phyloP scores from a whole-genome alignment of 345 rosid species.

The Brassica incana region DNA sequence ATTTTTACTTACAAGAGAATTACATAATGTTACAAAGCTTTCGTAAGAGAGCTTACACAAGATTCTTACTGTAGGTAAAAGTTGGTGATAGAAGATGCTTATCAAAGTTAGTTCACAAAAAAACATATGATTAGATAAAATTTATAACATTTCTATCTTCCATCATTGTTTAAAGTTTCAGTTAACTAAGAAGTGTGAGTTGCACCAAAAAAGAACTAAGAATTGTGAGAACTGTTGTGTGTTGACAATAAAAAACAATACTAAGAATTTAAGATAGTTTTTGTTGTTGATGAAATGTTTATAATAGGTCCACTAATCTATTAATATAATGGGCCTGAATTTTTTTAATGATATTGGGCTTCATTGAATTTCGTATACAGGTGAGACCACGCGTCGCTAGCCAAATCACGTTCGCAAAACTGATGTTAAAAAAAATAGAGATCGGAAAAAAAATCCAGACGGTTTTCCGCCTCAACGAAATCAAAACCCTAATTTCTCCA shows the following conservation, averaged over 20 bases:
- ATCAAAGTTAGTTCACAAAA: neutral
- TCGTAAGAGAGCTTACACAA: neutral
- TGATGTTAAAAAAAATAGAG: neutral
- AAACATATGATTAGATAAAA: neutral
- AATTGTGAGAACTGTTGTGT: neutral
- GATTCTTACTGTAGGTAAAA: neutral
- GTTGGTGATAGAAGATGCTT: neutral
- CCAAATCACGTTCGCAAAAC: neutral
- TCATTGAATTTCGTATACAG: neutral
- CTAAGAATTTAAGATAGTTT: neutral
- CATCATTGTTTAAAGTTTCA: neutral
- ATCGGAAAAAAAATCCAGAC: conserved; percentile 27
- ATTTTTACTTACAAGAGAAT: neutral
- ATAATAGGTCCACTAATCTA: neutral
- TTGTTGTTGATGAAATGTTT: neutral
- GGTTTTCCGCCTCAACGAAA: conserved; percentile 51
- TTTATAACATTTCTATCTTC: neutral
- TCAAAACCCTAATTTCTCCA: conserved; percentile 15
- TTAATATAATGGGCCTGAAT: neutral
- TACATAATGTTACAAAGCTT: neutral
- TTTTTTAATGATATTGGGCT: neutral
- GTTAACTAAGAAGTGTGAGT: neutral
- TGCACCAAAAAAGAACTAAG: neutral
- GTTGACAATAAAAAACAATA: neutral
- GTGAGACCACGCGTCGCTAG: conserved; percentile 7